Evolutionary conservation across 192 early-diverging fungal genomes (phyloP).

Genomic region (Backusella morwellensis): DNA sequence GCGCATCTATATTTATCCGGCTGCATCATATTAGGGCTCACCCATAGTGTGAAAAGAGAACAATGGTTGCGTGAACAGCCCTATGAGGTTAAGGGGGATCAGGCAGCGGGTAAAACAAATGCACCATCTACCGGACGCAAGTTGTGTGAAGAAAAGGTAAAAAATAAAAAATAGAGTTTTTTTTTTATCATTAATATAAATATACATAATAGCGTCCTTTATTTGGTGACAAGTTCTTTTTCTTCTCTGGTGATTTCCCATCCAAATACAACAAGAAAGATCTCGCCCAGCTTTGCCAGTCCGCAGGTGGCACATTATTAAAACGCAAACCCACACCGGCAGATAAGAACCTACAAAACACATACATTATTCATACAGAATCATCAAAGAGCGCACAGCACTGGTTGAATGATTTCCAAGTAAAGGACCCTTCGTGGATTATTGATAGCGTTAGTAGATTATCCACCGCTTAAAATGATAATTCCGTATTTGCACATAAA

Average conservation of each 20-base stretch:
- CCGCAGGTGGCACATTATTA: neutral
- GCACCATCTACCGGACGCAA: neutral
- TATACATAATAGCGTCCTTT: neutral
- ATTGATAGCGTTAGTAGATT: neutral
- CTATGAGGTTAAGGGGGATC: neutral
- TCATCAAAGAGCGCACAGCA: neutral
- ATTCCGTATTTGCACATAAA: neutral
- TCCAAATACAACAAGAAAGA: constrained; percentile 6
- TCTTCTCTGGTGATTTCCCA: neutral
- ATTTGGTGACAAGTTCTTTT: neutral
- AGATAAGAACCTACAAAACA: neutral
- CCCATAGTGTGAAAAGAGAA: neutral
- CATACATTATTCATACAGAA: neutral
- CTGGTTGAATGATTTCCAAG: neutral
- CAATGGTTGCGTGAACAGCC: neutral
- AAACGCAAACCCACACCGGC: neutral
- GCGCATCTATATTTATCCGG: neutral
- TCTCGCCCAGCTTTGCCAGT: neutral
- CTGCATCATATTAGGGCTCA: neutral
- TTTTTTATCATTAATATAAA: neutral
- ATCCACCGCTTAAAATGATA: neutral
- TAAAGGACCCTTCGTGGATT: neutral
- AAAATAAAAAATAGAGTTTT: neutral
- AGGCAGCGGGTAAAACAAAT: neutral
- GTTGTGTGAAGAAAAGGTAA: neutral